Evolutionary conservation across 257 asterid genomes (phyloP), one percentile per base, ranked within the genome.

Genomic region (Salvia hispanica): DNA sequence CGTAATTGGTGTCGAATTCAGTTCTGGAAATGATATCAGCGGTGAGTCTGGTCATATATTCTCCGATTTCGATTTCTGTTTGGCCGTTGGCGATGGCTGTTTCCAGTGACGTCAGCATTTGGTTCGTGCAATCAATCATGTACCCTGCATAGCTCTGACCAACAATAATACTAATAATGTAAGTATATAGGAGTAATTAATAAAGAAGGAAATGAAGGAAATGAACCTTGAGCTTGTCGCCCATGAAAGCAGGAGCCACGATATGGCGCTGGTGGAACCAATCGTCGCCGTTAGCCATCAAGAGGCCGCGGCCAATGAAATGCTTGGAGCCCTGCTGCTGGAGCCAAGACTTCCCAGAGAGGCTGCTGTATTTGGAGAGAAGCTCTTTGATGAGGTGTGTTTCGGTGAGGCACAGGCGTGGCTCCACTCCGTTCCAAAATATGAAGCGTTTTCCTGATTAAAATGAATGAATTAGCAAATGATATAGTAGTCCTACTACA

Each of bases 251-350:
- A 0, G 99, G 99, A 2, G 95, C 95, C 13, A 93, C 91, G 62
- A 90, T 85, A 74, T 93, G 99, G 1, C 99, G 68, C 72, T 88
- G 99, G 60, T 86, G 95, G 67, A 84, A 76, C 99, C 99, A 93
- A n/a, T 81, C 89, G 9, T 86, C 67, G 51, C 99, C 99, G 67
- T 90, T 90, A 5, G 99, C 99, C 99, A 93, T 93, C 44, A 93
- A 43, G 5, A 93, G 84, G 1, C 99, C 99, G 2, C 86, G 78
- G 0, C 99, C 97, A 4, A 93, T 88, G 56, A 93, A 93, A 72
- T 93, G 87, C 80, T 88, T 86, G 0, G 92, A 75, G 2, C 97
- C 97, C 81, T 93, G 86, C 39, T 83, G 95, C 16, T 93, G 99
- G 43, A 18, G 59, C 97, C 99, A 91, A 2, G 99, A 93, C 56